Base-by-base conservation (phyloP, 23 red algal species). In the Gracilaria caudata region DNA sequence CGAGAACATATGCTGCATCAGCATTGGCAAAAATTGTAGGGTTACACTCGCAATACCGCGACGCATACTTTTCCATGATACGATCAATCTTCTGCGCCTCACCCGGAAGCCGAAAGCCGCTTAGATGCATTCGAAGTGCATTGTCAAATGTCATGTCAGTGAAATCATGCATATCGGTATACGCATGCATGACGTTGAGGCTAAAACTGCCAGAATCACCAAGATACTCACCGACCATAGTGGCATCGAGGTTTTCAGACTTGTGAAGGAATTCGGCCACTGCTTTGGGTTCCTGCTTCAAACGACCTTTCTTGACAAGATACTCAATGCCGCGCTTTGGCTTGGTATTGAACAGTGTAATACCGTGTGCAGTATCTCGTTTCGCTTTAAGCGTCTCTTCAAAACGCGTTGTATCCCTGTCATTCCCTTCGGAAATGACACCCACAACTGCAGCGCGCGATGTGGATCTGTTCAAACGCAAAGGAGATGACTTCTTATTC, bases 61-160 rank as follows among this genome's bases (percentile, higher is more conserved):
- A 84, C 3, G 96, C 92, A 87, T 91, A 98, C 74, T 95, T 95
- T 84, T 98, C 96, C 89, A 94, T 94, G 82, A 98, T 95, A 49
- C 96, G 83, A 45, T 98, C 96, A 68, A 98, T 98, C 85, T 98
- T 98, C 78, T 98, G 96, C 9, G 96, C 92, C 56, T 98, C 96
- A 11, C 96, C 96, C 26, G 96, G 96, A 5, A 98, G 47, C 36
- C 90, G 88, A 63, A 98, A 98, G 21, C 83, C 75, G 40, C 89
- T 81, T 4, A 98, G 84, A 84, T 95, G 85, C 40, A 71, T 44
- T 56, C 96, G 89, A 54, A 98, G 79, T 38, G 93, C 93, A 35
- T 70, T 78, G 74, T 98, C 96, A 77, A 98, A 95, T 37, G 81
- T 82, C 82, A 95, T 58, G 63, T 88, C 88, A 16, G 56, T 61